A percentile compares a stretch with the other conserved stretches of the same genome.
Conservation (phyloP, 2,329 filamentous ascomycete species). For the Gyromitra esculenta region DNA sequence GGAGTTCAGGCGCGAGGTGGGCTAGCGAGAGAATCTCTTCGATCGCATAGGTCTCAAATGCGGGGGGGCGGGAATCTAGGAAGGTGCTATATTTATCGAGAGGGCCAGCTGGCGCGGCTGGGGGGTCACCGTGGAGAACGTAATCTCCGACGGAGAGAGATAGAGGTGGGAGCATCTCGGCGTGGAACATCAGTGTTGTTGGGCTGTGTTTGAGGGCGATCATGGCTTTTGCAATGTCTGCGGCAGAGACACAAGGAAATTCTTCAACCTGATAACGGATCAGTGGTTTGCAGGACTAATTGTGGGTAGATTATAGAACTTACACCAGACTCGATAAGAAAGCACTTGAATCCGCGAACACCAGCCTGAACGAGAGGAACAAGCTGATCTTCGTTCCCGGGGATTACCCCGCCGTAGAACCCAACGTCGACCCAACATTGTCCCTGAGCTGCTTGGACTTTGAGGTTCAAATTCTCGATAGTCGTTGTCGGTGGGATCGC, state of each 20-base stretch:
- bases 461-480: conserved; percentile 80
- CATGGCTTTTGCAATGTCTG: conserved; percentile 83
- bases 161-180: conserved; percentile 95
- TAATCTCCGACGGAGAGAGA: conserved; percentile 78
- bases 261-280: conserved; percentile 76
- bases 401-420: conserved; percentile 94
- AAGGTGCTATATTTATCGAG: conserved; percentile 87
- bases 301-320: conserved; percentile 60
- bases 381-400: conserved; percentile 83
- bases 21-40: conserved; percentile 85
- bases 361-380: conserved; percentile 83
- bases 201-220: conserved; percentile 78
- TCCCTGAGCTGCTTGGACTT: conserved; percentile 81
- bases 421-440: conserved; percentile 99
- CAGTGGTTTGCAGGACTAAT: conserved; percentile 8
- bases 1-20: conserved; percentile 79
- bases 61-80: conserved; percentile 85
- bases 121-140: conserved; percentile 74
- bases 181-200: conserved; percentile 98
- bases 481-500: conserved; percentile 97
- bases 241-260: conserved; percentile 86
- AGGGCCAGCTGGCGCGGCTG: conserved; percentile 75
- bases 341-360: conserved; percentile 96
- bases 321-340: conserved; percentile 95
- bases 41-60: conserved; percentile 91